A percentile compares a stretch with the other conserved stretches of the same genome.
Evolutionary conservation across 108 stramenopile species (phyloP).

Genomic region (Phaeodactylum tricornutum): DNA sequence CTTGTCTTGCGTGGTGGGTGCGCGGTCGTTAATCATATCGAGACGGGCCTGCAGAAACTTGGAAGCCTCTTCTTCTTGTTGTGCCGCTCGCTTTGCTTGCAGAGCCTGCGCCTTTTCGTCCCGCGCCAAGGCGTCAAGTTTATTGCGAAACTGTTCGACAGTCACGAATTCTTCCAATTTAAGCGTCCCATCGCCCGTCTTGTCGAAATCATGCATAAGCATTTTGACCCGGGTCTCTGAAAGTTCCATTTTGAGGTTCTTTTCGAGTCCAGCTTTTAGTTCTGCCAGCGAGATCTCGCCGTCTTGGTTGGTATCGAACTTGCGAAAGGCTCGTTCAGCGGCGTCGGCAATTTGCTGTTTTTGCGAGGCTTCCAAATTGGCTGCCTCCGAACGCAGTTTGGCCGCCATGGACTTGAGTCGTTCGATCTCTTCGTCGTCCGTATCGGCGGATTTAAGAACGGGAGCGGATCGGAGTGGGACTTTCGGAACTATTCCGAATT

Average conservation of each 20-base stretch:
- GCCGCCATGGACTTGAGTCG: slow-evolving; percentile 63
- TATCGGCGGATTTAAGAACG: no score
- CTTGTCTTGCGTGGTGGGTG: slow-evolving; percentile 51
- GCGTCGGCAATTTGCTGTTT: slow-evolving; percentile 59
- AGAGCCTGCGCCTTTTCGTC: slow-evolving; percentile 63
- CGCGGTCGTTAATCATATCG: slow-evolving; percentile 64
- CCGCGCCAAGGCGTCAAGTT: slow-evolving; percentile 49
- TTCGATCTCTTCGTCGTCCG: slow-evolving; percentile 77
- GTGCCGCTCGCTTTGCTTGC: slow-evolving; percentile 42
- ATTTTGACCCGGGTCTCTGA: slow-evolving; percentile 50
- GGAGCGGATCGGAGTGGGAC: no score
- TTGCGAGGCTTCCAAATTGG: slow-evolving; percentile 66
- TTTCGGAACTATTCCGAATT: no score
- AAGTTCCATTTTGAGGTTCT: slow-evolving; percentile 63
- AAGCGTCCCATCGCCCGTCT: slow-evolving; percentile 60
- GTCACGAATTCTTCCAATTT: slow-evolving; percentile 68
- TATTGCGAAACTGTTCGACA: slow-evolving; percentile 63
- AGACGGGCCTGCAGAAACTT: slow-evolving; percentile 36
- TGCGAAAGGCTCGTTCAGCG: slow-evolving; percentile 55
- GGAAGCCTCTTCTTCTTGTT: slow-evolving; percentile 40
- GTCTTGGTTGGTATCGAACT: slow-evolving; percentile 73
- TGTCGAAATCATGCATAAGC: slow-evolving; percentile 71
- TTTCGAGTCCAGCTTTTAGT: slow-evolving; percentile 69
- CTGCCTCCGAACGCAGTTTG: slow-evolving; percentile 70
- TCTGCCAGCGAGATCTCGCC: slow-evolving; percentile 62